These are phyloP conservation scores for Sporothrix pallida DNA, from an alignment of 2,329 filamentous ascomycete species.

Conservation along the genomic window DNA sequence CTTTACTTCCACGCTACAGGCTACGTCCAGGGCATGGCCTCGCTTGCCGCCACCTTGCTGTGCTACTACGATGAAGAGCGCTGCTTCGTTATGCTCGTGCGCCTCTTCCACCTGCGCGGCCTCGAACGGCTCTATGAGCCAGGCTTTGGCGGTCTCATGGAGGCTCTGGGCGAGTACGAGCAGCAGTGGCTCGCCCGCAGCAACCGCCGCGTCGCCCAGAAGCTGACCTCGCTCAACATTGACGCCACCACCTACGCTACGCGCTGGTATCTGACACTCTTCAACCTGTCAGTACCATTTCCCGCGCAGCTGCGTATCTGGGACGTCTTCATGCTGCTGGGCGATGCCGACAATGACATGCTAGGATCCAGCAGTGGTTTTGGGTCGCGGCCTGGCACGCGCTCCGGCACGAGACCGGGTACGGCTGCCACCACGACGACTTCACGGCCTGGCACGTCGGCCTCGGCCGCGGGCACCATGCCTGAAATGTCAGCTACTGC, in stretches of 20 bases:
- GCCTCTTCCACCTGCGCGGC: slow-evolving; percentile 88
- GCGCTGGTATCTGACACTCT: slow-evolving; percentile 94
- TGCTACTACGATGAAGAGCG: slow-evolving; percentile 97
- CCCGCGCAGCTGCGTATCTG: slow-evolving; percentile 92
- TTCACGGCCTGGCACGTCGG: too few relatives aligned
- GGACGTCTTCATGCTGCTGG: slow-evolving; percentile 97
- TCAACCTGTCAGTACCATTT: slow-evolving; percentile 96
- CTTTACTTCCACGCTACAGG: slow-evolving; percentile 90
- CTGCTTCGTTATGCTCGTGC: slow-evolving; percentile 94
- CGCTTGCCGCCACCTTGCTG: slow-evolving; percentile 85
- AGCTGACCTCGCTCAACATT: slow-evolving; percentile 80
- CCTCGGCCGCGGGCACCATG: too few relatives aligned
- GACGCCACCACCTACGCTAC: slow-evolving; percentile 93
- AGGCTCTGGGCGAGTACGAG: slow-evolving; percentile 84
- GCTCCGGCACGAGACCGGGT: neutral
- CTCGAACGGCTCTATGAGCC: slow-evolving; percentile 82
- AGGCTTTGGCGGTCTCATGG: slow-evolving; percentile 86
- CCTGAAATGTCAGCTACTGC: slow-evolving; percentile 23
- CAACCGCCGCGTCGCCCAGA: slow-evolving; percentile 69
- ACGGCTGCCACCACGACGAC: neutral
- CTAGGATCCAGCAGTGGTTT: neutral
- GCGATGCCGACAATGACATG: slow-evolving; percentile 55
- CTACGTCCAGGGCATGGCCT: slow-evolving; percentile 98
- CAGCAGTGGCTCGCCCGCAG: slow-evolving; percentile 78
- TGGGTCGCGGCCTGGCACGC: neutral